Base-by-base conservation (phyloP, 176 grass and related monocot species). In the Zea mays region DNA sequence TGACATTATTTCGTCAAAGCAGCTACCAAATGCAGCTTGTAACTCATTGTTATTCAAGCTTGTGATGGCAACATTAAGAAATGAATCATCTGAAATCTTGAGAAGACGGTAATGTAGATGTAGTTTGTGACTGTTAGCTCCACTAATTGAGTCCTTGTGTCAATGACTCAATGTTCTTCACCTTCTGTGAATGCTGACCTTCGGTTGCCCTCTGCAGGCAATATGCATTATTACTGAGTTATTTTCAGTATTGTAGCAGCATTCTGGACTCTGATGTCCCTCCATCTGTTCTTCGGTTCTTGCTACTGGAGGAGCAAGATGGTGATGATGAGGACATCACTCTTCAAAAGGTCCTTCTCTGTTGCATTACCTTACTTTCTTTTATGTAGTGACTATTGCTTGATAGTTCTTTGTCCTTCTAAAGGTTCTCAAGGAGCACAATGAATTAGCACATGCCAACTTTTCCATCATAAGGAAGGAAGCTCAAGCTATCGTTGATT, bases 401-500 rank as follows among this genome's bases (percentile, higher is more conserved):
- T 80, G n/a, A 88, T 85, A 1, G 4, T 86, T 54, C 3, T 16
- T 60, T 83, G 65, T 64, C 34, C 41, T 75, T 60, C 40, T 62
- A 44, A 86, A 97, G 89, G 86, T 98, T 75, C 77, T 85, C 37
- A 98, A 88, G 87, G 95, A 98, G 72, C 89, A 98, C 60, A 90
- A 81, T 83, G 91, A 94, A 77, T 80, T 98, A 65, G 83, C 78
- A 37, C 76, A 47, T 20, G 74, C 85, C 54, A 98, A 94, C 65
- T 98, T 98, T 88, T 88, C 89, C 72, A 86, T 98, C 61, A 85
- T 98, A 90, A 92, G 83, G 83, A 94, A 92, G 82, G 95, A 98
- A 63, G 91, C 89, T 68, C 89, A 94, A 80, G 73, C 91, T 7
- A 81, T 94, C 21, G 63, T 94, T 12, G 91, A 98, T 94, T 85